Percentiles rank a stretch among this genome's conserved stretches.
phyloP scores from a whole-genome alignment of 1,139 yeast species.

The Nakaseomyces bracarensis region DNA sequence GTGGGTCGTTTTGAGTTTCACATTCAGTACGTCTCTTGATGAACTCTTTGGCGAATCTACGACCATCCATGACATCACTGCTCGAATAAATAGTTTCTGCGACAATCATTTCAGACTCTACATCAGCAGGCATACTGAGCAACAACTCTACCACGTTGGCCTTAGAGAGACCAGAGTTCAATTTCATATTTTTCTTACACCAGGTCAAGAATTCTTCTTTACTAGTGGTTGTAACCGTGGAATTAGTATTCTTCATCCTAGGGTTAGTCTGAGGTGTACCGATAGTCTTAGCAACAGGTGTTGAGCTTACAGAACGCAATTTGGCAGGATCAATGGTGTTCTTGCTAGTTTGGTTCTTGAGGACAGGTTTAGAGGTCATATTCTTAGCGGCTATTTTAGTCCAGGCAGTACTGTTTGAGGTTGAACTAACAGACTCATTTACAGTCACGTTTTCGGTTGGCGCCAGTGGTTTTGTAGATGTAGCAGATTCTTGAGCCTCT shows the following conservation, averaged over 20 bases:
- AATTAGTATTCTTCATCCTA: slow-evolving; percentile 6
- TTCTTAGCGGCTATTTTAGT: slow-evolving; percentile 25
- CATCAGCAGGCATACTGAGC: slow-evolving; percentile 63
- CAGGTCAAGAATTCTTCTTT: slow-evolving; percentile 66
- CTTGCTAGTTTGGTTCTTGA: slow-evolving; percentile 11
- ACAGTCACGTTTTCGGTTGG: too few relatives aligned
- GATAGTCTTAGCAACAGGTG: slow-evolving; percentile 11
- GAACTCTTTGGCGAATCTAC: slow-evolving; percentile 87
- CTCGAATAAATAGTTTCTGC: slow-evolving; percentile 88
- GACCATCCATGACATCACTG: slow-evolving; percentile 88
- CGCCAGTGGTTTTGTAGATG: not conserved
- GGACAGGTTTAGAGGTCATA: not conserved
- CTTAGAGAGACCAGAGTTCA: slow-evolving; percentile 65
- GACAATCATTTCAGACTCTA: slow-evolving; percentile 75
- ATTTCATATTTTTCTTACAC: slow-evolving; percentile 70
- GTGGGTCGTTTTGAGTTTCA: slow-evolving; percentile 52
- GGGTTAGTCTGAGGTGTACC: slow-evolving; percentile 28
- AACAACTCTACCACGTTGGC: slow-evolving; percentile 76
- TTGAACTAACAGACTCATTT: too few relatives aligned
- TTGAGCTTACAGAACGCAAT: slow-evolving; percentile 21
- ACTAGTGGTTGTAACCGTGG: slow-evolving; percentile 10
- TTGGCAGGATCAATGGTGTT: slow-evolving; percentile 19
- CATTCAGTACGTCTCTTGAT: slow-evolving; percentile 66
- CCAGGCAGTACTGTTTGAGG: slow-evolving; percentile 17
- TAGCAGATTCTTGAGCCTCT: not conserved